Conservation (phyloP, 345 rosid genomes). For the Populus ilicifolia region DNA sequence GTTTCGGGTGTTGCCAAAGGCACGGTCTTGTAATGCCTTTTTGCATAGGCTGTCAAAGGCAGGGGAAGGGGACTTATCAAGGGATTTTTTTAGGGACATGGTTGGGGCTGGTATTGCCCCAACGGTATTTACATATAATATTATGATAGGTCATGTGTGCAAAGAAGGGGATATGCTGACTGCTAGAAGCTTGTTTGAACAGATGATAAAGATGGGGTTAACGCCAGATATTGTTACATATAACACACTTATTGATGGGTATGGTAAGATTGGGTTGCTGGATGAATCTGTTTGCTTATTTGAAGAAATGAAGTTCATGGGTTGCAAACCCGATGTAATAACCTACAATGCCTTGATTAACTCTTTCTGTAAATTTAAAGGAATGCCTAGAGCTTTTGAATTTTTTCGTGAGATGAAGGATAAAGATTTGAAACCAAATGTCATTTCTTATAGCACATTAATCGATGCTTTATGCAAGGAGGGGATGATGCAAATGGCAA, state of each 20-base stretch:
- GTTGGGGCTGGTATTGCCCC: conserved; percentile 45
- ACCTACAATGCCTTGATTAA: conserved; percentile 61
- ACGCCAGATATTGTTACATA: conserved; percentile 66
- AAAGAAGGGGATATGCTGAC: conserved; percentile 55
- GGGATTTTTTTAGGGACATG: conserved; percentile 51
- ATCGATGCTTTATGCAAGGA: conserved; percentile 70
- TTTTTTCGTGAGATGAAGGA: conserved; percentile 54
- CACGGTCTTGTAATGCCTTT: conserved; percentile 61
- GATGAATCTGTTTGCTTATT: conserved; percentile 40
- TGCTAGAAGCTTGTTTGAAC: conserved; percentile 46
- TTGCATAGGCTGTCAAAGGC: conserved; percentile 44
- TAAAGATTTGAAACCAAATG: conserved; percentile 51
- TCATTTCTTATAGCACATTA: conserved; percentile 60
- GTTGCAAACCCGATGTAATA: conserved; percentile 52
- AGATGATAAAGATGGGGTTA: conserved; percentile 53
- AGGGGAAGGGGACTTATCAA: conserved; percentile 28
- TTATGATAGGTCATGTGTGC: conserved; percentile 60
- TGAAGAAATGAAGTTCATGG: conserved; percentile 55
- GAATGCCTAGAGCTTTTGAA: conserved; percentile 41
- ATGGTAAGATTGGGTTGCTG: conserved; percentile 52
- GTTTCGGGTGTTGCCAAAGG: conserved; percentile 54
- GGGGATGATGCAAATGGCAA: conserved; percentile 59
- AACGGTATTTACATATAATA: conserved; percentile 57
- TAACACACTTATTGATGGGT: conserved; percentile 66
- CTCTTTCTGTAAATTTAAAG: conserved; percentile 51